Evolutionary conservation across 768 basidiomycete species (phyloP).

Genomic region (Mycena alexandri): DNA sequence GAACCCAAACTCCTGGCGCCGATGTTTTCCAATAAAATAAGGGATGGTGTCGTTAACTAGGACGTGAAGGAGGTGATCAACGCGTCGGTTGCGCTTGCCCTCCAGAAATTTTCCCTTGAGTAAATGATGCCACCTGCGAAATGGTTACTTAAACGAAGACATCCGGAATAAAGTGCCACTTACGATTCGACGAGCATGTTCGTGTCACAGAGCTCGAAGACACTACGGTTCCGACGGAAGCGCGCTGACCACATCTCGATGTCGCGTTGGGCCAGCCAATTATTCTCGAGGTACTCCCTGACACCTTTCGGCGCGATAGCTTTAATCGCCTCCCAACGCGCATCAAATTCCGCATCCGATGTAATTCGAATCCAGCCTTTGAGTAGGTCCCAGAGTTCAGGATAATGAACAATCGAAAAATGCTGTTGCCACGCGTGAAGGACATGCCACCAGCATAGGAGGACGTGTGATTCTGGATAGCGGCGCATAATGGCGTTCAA

Average conservation of each 20-base stretch:
- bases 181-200: slow-evolving; percentile 45
- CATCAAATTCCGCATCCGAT: too few relatives aligned
- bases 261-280: slow-evolving; percentile 31
- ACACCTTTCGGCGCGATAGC: background rate
- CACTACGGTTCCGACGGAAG: slow-evolving; percentile 24
- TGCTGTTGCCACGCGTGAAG: slow-evolving; percentile 48
- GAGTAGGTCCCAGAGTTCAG: slow-evolving; percentile 40
- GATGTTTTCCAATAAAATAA: slow-evolving; percentile 19
- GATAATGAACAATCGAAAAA: slow-evolving; percentile 25
- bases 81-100: slow-evolving; percentile 37
- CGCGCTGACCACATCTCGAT: slow-evolving; percentile 42
- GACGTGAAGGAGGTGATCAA: slow-evolving; percentile 41
- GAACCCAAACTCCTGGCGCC: slow-evolving; percentile 34
- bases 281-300: slow-evolving; percentile 19
- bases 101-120: slow-evolving; percentile 42
- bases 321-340: too few relatives aligned
- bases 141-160: background rate
- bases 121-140: slow-evolving; percentile 42
- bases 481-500: slow-evolving; percentile 1
- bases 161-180: background rate
- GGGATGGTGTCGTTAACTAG: slow-evolving; percentile 32
- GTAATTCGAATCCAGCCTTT: slow-evolving; percentile 41
- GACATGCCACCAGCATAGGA: slow-evolving; percentile 47
- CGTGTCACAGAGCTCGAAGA: slow-evolving; percentile 38
- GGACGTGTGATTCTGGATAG: slow-evolving; percentile 20